phyloP scores from a whole-genome alignment of 2,329 filamentous ascomycete genomes.

The Penicillium sclerotiorum region DNA sequence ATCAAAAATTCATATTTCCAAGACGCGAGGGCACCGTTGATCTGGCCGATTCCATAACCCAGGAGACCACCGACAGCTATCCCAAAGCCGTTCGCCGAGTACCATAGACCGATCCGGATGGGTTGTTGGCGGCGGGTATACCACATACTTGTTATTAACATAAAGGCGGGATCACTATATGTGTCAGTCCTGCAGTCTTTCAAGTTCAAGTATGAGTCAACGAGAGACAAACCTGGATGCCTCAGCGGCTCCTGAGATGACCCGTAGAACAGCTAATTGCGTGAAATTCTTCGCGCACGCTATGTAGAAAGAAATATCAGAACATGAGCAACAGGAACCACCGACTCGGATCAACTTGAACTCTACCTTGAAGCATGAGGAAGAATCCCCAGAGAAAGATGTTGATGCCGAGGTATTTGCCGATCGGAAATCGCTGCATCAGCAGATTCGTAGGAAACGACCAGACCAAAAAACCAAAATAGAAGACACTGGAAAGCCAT shows the following conservation, averaged over 20 bases:
- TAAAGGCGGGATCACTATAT: conserved; percentile 54
- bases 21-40: conserved; percentile 22
- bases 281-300: conserved; percentile 55
- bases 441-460: conserved; percentile 18
- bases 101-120: conserved; percentile 30
- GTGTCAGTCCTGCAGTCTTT: background rate
- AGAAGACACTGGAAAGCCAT: conserved; percentile 47
- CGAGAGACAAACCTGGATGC: conserved; percentile 33
- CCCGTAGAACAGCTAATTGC: conserved; percentile 54
- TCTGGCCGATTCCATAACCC: conserved; percentile 49
- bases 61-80: conserved; percentile 48
- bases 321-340: background rate
- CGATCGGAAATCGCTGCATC: conserved; percentile 13
- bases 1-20: conserved; percentile 35
- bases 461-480: conserved; percentile 43
- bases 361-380: conserved; percentile 41
- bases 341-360: background rate
- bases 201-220: background rate
- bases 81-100: conserved; percentile 44
- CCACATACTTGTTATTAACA: conserved; percentile 49
- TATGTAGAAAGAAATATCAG: background rate
- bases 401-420: conserved; percentile 50
- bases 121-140: conserved; percentile 28
- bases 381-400: conserved; percentile 42
- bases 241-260: conserved; percentile 57